Evolutionary conservation across 1,284 basidiomycete species (phyloP).

Genomic region (Tremellales sp.): DNA sequence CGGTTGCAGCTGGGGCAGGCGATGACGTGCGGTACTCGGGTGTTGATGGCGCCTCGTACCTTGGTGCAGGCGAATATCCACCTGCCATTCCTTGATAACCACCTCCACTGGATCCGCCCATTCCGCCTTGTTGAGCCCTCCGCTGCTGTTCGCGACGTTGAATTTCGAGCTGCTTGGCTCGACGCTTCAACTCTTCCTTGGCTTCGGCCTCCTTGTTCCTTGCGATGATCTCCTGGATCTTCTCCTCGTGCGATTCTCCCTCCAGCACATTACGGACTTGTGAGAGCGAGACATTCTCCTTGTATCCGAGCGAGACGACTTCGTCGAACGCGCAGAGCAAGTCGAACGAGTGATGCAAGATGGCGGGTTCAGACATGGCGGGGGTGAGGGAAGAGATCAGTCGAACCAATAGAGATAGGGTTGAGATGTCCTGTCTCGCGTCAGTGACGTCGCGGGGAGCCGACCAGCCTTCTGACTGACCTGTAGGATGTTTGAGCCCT

Average conservation of each 20-base stretch:
- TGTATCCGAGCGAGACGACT: conserved; percentile 88
- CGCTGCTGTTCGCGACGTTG: conserved; percentile 90
- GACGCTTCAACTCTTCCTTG: conserved; percentile 96
- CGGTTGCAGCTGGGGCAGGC: conserved; percentile 55
- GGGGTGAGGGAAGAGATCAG: conserved; percentile 91
- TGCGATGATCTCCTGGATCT: conserved; percentile 98
- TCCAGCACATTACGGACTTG: conserved; percentile 90
- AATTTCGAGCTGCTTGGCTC: conserved; percentile 97
- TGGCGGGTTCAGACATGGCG: conserved; percentile 73
- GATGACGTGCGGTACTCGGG: conserved; percentile 37
- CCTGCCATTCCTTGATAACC: conserved; percentile 53
- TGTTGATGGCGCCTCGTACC: conserved; percentile 57
- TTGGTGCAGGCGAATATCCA: conserved; percentile 63
- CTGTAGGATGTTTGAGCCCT: conserved; percentile 91
- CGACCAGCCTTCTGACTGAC: conserved; percentile 21
- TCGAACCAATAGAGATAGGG: conserved; percentile 87
- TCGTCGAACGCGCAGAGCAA: conserved; percentile 95
- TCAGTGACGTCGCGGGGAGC: not conserved
- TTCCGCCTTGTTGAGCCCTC: conserved; percentile 54
- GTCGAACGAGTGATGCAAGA: conserved; percentile 89
- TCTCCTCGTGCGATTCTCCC: conserved; percentile 99
- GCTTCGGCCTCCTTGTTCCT: conserved; percentile 99
- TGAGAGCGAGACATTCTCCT: conserved; percentile 86
- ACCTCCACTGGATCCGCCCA: conserved; percentile 50
- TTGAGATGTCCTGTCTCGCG: conserved; percentile 76